Base-by-base conservation (phyloP, 257 asterid species). In the Euphrasia confusa region DNA sequence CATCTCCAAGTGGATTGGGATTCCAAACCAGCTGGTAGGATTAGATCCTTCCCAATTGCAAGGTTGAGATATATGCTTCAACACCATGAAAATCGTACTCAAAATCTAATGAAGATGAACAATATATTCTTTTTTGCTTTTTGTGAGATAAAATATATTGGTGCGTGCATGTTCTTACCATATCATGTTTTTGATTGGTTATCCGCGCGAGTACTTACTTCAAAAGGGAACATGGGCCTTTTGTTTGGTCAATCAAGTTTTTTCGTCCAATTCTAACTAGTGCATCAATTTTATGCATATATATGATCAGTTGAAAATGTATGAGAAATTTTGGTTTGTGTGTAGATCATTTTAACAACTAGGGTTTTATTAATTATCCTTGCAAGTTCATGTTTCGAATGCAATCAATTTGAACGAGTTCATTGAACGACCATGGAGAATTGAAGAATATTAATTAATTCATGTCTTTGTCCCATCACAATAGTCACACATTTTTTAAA, bases 21-120 rank as follows among this genome's bases (percentile, higher is more conserved):
- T 66, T 54, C 58, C 3, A 37, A 40, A 54, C 67, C 73, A 76
- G 84, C 75, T 82, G 73, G 83, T 67, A 82, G 84, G 86, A 85
- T 83, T 85, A 78, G 79, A 83, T 87, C 74, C 85, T 14, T 47
- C 58, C 59, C 71, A 77, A 75, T 79, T 74, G 72, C 68, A 63
- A 72, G 35, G 68, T 70, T 69, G 64, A 55, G 78, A 78, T 73
- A 72, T 68, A 68, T 72, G 64, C 82, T 60, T 76, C 72, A 63
- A 52, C 57, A 48, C 61, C 32, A 63, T 65, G 32, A 30, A 73
- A 65, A 54, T 61, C 47, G 57, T 21, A 47, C 64, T 59, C 66
- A 13, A 7, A 37, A 4, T 49, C 49, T 35, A 21, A 54, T 21
- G 30, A 58, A 18, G 64, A 18, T 13, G 61, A 62, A 42, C 48